Conservation (phyloP, 192 early-diverging fungal species). For the Rhizophagus clarus region DNA sequence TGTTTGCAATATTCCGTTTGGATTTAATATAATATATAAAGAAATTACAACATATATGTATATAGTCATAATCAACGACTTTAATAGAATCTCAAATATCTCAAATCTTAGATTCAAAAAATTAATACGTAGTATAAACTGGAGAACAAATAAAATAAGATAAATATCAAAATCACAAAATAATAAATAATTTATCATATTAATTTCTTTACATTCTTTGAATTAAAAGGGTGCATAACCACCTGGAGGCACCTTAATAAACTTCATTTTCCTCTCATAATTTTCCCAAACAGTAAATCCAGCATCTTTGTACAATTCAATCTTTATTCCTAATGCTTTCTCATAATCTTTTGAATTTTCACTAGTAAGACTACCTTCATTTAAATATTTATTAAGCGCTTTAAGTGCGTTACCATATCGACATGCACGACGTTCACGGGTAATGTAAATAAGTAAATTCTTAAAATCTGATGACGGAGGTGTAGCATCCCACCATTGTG, state of each 20-base stretch:
- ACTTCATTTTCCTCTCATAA: slow-evolving; percentile 60
- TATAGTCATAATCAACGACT: too few species aligned
- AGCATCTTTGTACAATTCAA: slow-evolving; percentile 61
- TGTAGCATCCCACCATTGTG: slow-evolving; percentile 63
- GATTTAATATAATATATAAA: too few species aligned
- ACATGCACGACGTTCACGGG: slow-evolving; percentile 53
- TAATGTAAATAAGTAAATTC: slow-evolving; percentile 60
- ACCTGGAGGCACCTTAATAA: slow-evolving; percentile 52
- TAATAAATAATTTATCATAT: too few species aligned
- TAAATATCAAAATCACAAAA: too few species aligned
- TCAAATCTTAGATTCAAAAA: too few species aligned
- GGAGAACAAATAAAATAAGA: too few species aligned
- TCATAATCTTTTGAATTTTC: slow-evolving; percentile 59
- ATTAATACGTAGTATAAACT: too few species aligned
- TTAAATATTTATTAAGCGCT: slow-evolving; percentile 70
- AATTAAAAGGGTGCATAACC: slow-evolving; percentile 51
- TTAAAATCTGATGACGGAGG: slow-evolving; percentile 55
- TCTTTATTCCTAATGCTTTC: slow-evolving; percentile 52
- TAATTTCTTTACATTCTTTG: too few species aligned
- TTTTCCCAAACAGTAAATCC: slow-evolving; percentile 74
- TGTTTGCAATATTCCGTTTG: too few species aligned
- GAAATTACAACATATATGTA: too few species aligned
- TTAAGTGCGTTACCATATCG: slow-evolving; percentile 72
- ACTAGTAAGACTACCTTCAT: slow-evolving; percentile 51
- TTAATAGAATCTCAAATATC: too few species aligned